These are phyloP conservation scores for Auricularia heimuer DNA, from an alignment of 768 basidiomycete species.

Conservation along the genomic window DNA sequence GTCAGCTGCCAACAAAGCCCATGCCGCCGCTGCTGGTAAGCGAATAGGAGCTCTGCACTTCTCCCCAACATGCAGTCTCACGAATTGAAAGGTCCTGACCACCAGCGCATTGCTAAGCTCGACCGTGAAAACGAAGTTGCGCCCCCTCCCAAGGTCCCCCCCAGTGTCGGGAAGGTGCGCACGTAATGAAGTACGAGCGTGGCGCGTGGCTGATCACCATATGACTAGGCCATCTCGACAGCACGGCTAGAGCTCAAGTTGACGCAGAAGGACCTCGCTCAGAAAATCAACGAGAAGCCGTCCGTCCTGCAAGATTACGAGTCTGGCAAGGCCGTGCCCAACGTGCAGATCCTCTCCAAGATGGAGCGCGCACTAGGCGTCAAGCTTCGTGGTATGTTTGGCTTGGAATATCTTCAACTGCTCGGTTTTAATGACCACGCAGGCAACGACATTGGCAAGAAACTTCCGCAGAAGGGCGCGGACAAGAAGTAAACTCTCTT, in stretches of 20 bases:
- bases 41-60: not conserved
- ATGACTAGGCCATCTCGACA: constrained; percentile 62
- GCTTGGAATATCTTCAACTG: not conserved
- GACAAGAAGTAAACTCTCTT: not conserved
- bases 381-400: constrained; percentile 71
- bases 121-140: constrained; percentile 94
- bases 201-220: constrained; percentile 9
- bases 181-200: constrained; percentile 13
- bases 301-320: constrained; percentile 85
- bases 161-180: constrained; percentile 59
- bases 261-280: constrained; percentile 87
- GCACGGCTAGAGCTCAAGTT: constrained; percentile 69
- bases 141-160: constrained; percentile 71
- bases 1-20: constrained; percentile 65
- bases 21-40: constrained; percentile 42
- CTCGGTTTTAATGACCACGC: constrained; percentile 4
- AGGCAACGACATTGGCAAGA: constrained; percentile 82
- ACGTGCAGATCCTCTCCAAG: constrained; percentile 76
- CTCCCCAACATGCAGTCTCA: not conserved
- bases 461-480: constrained; percentile 50
- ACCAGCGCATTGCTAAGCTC: constrained; percentile 87
- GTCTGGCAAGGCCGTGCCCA: constrained; percentile 77
- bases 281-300: constrained; percentile 90
- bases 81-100: constrained; percentile 62
- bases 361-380: constrained; percentile 78